Evolutionary conservation across 75 land plant genomes (phyloP), one percentile per base, ranked within the genome.

Genomic region (Isoetes taiwanensis): DNA sequence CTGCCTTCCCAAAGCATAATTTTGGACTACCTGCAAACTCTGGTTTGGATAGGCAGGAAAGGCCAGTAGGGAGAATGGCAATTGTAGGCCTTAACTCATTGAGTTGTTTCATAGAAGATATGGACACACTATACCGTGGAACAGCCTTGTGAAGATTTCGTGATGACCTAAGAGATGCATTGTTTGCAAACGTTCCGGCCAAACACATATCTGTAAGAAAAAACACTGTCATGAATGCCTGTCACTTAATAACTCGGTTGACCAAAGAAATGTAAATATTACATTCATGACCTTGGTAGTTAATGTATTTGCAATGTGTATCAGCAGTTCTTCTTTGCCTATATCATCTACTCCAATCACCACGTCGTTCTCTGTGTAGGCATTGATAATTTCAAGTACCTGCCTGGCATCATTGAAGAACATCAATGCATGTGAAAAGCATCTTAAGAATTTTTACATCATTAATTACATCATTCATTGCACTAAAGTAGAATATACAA

Each of bases 61-160:
- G 69, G 39, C 86, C 86, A 56, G 81, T 76, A 5, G 86, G 83
- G 65, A 83, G 67, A 29, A 83, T 73, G 40, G 79, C 86, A 9
- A 83, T 71, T 19, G 86, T 83, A 26, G 82, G 83, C 11, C 61
- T 53, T 41, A 79, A 29, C 41, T 69, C 50, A 46, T 83, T 83
- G 65, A 83, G 28, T 41, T 64, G 60, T 38, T 72, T 72, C 2
- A 83, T 57, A 20, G 79, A 79, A 1, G 70, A 66, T 26, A 66
- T 30, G 32, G 77, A 76, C 37, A 76, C 58, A 50, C 79, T 83
- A 43, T 76, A 73, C 9, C 82, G 82, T 32, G 86, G 86, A 62
- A 79, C 79, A 43, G 86, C 86, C 43, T 79, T 19, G 86, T 83
- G 66, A 83, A 83, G 25, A 54, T 43, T 30, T 76, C 70, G 20